Evolutionary conservation across 345 rosid genomes (phyloP), one percentile per base, ranked within the genome.

Genomic region (Melaleuca alternifolia): DNA sequence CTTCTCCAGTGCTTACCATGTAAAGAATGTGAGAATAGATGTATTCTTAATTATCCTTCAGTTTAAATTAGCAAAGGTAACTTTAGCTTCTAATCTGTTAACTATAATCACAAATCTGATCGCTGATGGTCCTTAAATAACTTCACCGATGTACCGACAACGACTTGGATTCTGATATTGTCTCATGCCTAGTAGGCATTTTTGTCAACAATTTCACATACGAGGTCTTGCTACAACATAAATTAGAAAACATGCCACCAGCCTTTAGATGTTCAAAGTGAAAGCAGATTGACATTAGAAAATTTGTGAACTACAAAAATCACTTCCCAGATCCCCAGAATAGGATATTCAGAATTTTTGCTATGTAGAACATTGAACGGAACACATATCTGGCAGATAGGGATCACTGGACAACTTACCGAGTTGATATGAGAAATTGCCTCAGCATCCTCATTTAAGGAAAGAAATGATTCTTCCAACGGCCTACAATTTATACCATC

Each of bases 381-480:
- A 59, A 50, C 46, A 15, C 77, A 82, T 79, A 84, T 54, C 26
- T 65, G 16, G 20, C 85, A 54, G 50, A 84, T 76, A 87, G 56
- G 52, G n/a, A 53, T 37, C 48, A 37, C 81, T 4, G n/a, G 30
- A 82, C 30, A 14, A 88, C 93, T 90, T 92, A 94, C 98, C 87
- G 79, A 87, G 65, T 59, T 87, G 50, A 82, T 85, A 87, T 83
- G 85, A 86, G 83, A 87, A 76, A 84, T 90, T 89, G 90, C 94
- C 86, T 92, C 95, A 24, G 90, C 88, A 79, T 93, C 93, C 50
- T 57, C 86, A 65, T 89, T 87, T 11, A 24, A 83, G 57, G 87
- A 83, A 85, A 93, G 93, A 88, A 96, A 93, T 53, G 94, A 88
- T 84, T 96, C 97, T 91, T 92, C 96, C 89, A 91, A 53, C 84